These are phyloP conservation scores for Aspergillus latus DNA, from an alignment of 2,329 filamentous ascomycete genomes.

Conservation along the genomic window DNA sequence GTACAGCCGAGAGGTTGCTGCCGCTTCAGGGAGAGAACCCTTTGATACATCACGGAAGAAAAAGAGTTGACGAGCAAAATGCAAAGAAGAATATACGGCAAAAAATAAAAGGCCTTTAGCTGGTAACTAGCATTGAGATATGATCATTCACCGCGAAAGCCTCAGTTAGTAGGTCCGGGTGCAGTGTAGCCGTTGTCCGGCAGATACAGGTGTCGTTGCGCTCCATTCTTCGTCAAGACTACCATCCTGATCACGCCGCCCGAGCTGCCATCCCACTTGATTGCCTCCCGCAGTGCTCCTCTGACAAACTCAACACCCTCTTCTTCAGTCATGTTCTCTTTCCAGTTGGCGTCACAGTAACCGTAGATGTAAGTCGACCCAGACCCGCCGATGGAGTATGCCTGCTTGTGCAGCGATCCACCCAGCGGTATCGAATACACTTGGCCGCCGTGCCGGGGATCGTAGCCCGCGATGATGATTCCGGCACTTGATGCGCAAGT, in stretches of 20 bases:
- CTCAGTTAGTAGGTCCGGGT: constrained; percentile 55
- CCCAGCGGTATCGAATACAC: constrained; percentile 97
- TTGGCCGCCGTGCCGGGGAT: constrained; percentile 90
- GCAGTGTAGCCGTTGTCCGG: constrained; percentile 86
- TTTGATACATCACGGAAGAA: background rate
- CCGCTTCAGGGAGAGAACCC: background rate
- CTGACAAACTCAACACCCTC: constrained; percentile 94
- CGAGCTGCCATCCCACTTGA: constrained; percentile 99
- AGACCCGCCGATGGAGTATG: constrained; percentile 93
- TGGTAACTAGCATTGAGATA: constrained; percentile 16
- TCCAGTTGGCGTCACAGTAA: constrained; percentile 96
- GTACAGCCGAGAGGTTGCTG: background rate
- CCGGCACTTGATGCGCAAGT: constrained; percentile 65
- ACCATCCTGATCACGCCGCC: constrained; percentile 98
- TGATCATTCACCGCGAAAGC: constrained; percentile 16
- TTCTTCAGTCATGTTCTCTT: constrained; percentile 86
- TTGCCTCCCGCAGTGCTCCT: constrained; percentile 84
- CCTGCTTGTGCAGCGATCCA: constrained; percentile 94
- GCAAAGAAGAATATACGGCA: background rate
- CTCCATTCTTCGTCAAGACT: constrained; percentile 84
- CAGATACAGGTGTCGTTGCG: constrained; percentile 90
- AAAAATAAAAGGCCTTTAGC: constrained; percentile 5
- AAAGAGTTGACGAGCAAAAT: background rate
- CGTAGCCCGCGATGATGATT: constrained; percentile 98
- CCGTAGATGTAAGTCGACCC: constrained; percentile 99